Percentiles rank a stretch among this genome's conserved stretches.
phyloP scores from a whole-genome alignment of 2,329 filamentous ascomycete species.

The Dactylella cylindrospora region DNA sequence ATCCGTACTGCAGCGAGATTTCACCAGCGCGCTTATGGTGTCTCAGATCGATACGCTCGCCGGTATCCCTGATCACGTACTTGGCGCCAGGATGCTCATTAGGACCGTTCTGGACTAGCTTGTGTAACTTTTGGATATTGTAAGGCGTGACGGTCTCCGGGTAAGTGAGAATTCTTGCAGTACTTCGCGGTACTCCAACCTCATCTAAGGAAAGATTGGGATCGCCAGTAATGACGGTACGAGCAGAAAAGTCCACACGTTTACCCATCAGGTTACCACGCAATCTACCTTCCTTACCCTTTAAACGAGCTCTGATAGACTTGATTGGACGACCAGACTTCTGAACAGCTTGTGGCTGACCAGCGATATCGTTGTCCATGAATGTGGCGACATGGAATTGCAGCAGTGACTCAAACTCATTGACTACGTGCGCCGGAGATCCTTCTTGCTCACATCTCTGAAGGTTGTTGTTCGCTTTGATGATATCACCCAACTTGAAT shows the following conservation, averaged over 20 bases:
- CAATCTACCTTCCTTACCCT: constrained; percentile 97
- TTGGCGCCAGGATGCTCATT: constrained; percentile 94
- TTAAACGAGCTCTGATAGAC: constrained; percentile 91
- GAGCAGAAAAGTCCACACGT: constrained; percentile 97
- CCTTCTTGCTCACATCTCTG: constrained; percentile 87
- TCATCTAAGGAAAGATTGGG: constrained; percentile 95
- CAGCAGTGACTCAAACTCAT: constrained; percentile 85
- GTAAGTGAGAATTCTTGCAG: constrained; percentile 89
- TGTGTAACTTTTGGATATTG: constrained; percentile 90
- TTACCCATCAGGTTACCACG: constrained; percentile 99
- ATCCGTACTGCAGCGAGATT: constrained; percentile 88
- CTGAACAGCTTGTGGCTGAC: constrained; percentile 88
- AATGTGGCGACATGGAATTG: constrained; percentile 99
- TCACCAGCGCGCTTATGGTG: constrained; percentile 86
- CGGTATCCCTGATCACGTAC: constrained; percentile 91
- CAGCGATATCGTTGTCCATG: constrained; percentile 99
- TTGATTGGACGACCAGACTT: constrained; percentile 97
- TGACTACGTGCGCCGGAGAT: constrained; percentile 83
- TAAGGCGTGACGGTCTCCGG: constrained; percentile 96
- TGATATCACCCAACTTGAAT: constrained; percentile 97
- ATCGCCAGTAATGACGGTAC: constrained; percentile 99
- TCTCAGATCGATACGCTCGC: constrained; percentile 89
- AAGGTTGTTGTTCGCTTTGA: constrained; percentile 94
- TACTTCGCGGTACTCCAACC: constrained; percentile 92
- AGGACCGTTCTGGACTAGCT: constrained; percentile 87